Percentiles rank a stretch among this genome's conserved stretches.
phyloP scores from a whole-genome alignment of 1,139 yeast genomes.

The Zygoascus hellenicus region DNA sequence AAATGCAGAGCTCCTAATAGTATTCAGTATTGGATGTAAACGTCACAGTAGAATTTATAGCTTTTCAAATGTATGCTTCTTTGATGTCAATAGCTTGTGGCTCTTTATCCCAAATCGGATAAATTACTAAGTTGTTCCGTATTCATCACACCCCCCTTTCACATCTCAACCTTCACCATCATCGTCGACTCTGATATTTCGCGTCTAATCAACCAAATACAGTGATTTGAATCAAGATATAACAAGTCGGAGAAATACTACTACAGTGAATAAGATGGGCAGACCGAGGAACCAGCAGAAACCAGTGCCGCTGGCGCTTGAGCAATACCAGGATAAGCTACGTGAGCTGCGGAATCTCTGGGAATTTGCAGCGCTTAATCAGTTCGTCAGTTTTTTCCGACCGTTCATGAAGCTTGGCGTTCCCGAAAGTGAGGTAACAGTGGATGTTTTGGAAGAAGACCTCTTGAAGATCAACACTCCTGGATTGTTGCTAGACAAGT shows the following conservation, averaged over 20 bases:
- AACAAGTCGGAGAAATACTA: not conserved
- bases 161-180: too few relatives aligned
- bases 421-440: slow-evolving; percentile 19
- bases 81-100: not conserved
- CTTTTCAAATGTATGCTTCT: too few relatives aligned
- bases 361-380: slow-evolving; percentile 26
- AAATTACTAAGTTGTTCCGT: too few relatives aligned
- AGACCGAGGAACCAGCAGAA: slow-evolving; percentile 8
- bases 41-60: not conserved
- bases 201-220: not conserved
- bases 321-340: slow-evolving; percentile 20
- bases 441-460: slow-evolving; percentile 31
- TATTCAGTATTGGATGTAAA: not conserved
- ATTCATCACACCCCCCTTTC: too few relatives aligned
- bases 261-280: not conserved
- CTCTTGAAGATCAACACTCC: slow-evolving; percentile 23
- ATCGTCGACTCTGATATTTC: not conserved
- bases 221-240: too few relatives aligned
- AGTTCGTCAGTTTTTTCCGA: slow-evolving; percentile 26
- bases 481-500: slow-evolving; percentile 13
- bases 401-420: slow-evolving; percentile 20
- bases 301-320: slow-evolving; percentile 22
- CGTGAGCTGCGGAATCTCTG: slow-evolving; percentile 25
- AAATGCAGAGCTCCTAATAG: not conserved
- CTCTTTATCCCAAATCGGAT: too few relatives aligned